A percentile compares a stretch with the other conserved stretches of the same genome.
phyloP scores from a whole-genome alignment of 202 grass and related monocot genomes.

The Tripidium arundinaceum region DNA sequence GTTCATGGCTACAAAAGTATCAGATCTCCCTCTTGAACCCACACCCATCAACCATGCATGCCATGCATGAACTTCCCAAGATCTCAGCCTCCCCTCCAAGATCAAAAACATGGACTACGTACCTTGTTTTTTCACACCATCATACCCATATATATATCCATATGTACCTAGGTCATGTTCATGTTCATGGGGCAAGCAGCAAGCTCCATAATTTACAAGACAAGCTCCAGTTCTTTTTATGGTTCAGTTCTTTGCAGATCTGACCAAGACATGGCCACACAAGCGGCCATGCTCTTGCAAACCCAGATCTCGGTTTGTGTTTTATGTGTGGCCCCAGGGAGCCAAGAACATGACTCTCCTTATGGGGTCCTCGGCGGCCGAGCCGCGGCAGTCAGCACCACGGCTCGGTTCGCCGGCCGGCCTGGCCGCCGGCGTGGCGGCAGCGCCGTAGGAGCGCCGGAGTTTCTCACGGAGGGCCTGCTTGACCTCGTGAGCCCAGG shows the following conservation, averaged over 20 bases:
- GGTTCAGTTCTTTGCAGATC: conserved; percentile 46
- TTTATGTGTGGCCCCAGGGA: conserved; percentile 90
- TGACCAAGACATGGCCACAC: too few relatives aligned
- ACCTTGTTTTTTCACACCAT: conserved; percentile 8
- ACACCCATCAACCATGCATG: not conserved
- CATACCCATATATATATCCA: too few relatives aligned
- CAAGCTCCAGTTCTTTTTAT: conserved; percentile 17
- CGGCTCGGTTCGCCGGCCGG: conserved; percentile 34
- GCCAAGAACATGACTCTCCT: conserved; percentile 97
- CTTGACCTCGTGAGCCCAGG: conserved; percentile 72
- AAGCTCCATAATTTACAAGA: conserved; percentile 38
- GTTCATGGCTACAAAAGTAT: conserved; percentile 36
- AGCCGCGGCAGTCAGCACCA: conserved; percentile 50
- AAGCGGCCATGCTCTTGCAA: not conserved
- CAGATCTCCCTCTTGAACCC: not conserved
- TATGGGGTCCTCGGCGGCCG: conserved; percentile 66
- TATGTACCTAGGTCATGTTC: conserved; percentile 17
- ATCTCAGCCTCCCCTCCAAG: not conserved
- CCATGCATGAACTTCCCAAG: conserved; percentile 17
- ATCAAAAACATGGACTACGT: conserved; percentile 21
- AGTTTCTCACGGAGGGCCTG: conserved; percentile 83
- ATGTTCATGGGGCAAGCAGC: conserved; percentile 30
- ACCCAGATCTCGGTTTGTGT: conserved; percentile 27
- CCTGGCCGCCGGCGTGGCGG: conserved; percentile 5
- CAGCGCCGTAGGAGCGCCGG: conserved; percentile 32